These are phyloP conservation scores for Hibiscus trionum DNA, from an alignment of 345 rosid species.

Conservation along the genomic window DNA sequence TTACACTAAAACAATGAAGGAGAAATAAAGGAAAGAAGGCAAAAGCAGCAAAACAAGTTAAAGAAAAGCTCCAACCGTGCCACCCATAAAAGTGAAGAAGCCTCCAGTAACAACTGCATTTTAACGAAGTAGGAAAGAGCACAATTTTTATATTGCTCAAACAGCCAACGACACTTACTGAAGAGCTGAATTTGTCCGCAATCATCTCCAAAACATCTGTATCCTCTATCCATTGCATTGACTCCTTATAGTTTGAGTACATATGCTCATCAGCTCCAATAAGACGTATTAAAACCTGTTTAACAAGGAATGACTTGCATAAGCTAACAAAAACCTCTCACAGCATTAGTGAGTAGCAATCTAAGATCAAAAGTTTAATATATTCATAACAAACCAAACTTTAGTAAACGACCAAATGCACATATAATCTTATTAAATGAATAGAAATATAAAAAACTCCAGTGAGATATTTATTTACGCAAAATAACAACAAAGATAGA, in stretches of 20 bases:
- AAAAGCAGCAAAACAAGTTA: not conserved
- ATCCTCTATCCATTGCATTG: too few species aligned
- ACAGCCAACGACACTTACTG: too few species aligned
- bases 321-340: too few species aligned
- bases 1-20: too few species aligned
- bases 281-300: too few species aligned
- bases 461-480: not conserved
- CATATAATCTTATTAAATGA: not conserved
- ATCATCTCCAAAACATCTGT: too few species aligned
- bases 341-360: not conserved
- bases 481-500: constrained; percentile 12
- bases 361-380: not conserved
- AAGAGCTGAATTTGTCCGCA: too few species aligned
- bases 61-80: not conserved
- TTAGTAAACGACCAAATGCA: not conserved
- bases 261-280: too few species aligned
- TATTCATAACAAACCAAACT: not conserved
- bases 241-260: too few species aligned
- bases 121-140: not conserved
- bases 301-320: too few species aligned
- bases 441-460: not conserved
- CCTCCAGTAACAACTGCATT: not conserved
- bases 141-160: too few species aligned
- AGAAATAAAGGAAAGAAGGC: too few species aligned
- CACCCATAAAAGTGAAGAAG: not conserved